Percentiles rank a stretch among this genome's conserved stretches.
phyloP scores from a whole-genome alignment of 768 basidiomycete genomes.

The Pilatotrama ljubarskyi region DNA sequence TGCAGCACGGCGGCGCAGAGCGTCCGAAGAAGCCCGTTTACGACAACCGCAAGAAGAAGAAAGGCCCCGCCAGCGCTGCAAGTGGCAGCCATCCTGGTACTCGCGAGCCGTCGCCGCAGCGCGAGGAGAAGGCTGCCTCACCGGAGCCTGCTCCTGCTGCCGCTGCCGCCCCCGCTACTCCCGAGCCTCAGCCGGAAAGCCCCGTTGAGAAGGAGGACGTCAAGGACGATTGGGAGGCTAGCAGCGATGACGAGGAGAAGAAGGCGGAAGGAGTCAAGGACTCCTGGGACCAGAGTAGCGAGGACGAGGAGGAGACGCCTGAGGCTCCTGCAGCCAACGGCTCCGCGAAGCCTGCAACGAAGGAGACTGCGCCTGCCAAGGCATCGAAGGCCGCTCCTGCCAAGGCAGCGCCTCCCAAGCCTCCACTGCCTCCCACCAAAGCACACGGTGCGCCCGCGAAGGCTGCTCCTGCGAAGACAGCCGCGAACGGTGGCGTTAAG shows the following conservation, averaged over 20 bases:
- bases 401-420: conserved; percentile 29
- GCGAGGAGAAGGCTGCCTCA: conserved; percentile 34
- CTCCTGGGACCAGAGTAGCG: conserved; percentile 71
- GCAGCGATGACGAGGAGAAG: conserved; percentile 42
- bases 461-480: conserved; percentile 14
- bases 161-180: conserved; percentile 26
- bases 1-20: conserved; percentile 58
- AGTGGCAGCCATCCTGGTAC: conserved; percentile 28
- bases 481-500: conserved; percentile 15
- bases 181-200: conserved; percentile 8
- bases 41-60: conserved; percentile 80
- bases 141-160: conserved; percentile 30
- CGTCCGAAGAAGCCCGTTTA: conserved; percentile 78
- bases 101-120: conserved; percentile 28
- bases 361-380: conserved; percentile 23
- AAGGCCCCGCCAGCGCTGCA: conserved; percentile 16
- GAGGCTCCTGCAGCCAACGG: conserved; percentile 20
- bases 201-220: conserved; percentile 32
- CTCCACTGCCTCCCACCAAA: neutral
- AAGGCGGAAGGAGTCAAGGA: conserved; percentile 34
- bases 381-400: conserved; percentile 23
- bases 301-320: conserved; percentile 40
- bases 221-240: conserved; percentile 58
- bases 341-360: conserved; percentile 27
- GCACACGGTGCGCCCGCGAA: neutral